Base-by-base conservation (phyloP, 352 stramenopile genomes). In the Phytophthora fragariae region DNA sequence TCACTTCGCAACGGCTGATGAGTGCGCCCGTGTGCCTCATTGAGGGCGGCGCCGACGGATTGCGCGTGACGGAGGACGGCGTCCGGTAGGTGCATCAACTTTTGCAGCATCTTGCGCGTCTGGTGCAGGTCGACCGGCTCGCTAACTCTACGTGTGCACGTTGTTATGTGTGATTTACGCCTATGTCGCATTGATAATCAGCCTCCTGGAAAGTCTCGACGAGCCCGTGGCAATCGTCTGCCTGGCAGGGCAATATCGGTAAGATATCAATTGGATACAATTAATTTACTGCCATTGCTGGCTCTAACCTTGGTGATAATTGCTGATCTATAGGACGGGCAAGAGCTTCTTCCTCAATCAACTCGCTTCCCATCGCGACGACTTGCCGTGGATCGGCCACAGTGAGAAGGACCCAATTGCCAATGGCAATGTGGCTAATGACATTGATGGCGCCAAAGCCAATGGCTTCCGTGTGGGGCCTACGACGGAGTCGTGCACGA, bases 321-420 rank as follows among this genome's bases (percentile, higher is more conserved):
- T 41, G 35, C 8, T 3, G 8, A 41, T 10, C 35, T 49, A 1
- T 54, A 93, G 89, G 70, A 97, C 90, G 44, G 90, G 90, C 64
- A 97, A 95, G 75, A 94, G 87, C 57, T 97, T 97, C 65, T 95
- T 97, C 62, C 82, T 97, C 52, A 97, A 95, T 61, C 88, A 96
- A 73, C 79, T 96, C 39, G 82, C 84, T 46, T 76, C 74, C n/a
- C 62, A 56, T 35, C 62, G 57, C 9, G 47, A 69, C 21, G 69
- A 77, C 19, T 67, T 77, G 24, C 69, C 55, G 35, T 80, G 73
- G 73, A 54, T 59, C 12, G 21, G 21, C 29, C 61, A 21, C 11
- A 60, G 5, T 57, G 57, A 64, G 17, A 50, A 19, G 59, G 41
- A 39, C 69, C 33, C 63, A 59, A 2, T 49, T 46, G 15, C 14